phyloP scores from a whole-genome alignment of 2,329 filamentous ascomycete genomes.

The Huntiella omanensis region DNA sequence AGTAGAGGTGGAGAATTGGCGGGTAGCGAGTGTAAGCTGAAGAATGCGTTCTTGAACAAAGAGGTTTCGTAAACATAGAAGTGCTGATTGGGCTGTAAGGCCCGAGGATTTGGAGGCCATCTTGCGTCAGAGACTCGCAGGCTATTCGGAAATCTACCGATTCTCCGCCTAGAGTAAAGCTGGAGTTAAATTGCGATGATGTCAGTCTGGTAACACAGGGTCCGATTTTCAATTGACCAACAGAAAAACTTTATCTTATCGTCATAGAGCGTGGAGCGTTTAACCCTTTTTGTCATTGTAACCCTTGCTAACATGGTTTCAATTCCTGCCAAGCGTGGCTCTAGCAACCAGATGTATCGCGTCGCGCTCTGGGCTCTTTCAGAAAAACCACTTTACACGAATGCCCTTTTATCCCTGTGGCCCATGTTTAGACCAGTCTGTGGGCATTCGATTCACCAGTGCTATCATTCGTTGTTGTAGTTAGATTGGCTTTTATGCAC shows the following conservation, averaged over 20 bases:
- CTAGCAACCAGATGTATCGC: too few species aligned
- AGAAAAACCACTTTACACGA: too few species aligned
- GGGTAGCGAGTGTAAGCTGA: constrained; percentile 1
- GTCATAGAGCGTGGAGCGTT: neutral
- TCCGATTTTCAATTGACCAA: neutral
- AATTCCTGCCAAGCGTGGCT: too few species aligned
- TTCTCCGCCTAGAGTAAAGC: too few species aligned
- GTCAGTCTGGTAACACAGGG: neutral
- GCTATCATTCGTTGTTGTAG: neutral
- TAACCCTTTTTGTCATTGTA: too few species aligned
- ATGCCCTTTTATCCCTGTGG: too few species aligned
- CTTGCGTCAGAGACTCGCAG: neutral
- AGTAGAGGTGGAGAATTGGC: neutral
- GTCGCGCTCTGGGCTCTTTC: too few species aligned
- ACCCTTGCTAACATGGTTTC: too few species aligned
- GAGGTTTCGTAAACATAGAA: constrained; percentile 1
- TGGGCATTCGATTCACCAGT: too few species aligned
- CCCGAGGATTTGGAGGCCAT: neutral
- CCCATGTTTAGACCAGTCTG: too few species aligned
- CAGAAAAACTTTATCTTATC: constrained; percentile 12
- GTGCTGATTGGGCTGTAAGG: neutral
- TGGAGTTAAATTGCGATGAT: too few species aligned
- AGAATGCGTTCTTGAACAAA: constrained; percentile 7
- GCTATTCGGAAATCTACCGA: too few species aligned
- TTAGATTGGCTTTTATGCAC: neutral